Conservation (phyloP, 2,329 filamentous ascomycete species). For the Moelleriella libera region DNA sequence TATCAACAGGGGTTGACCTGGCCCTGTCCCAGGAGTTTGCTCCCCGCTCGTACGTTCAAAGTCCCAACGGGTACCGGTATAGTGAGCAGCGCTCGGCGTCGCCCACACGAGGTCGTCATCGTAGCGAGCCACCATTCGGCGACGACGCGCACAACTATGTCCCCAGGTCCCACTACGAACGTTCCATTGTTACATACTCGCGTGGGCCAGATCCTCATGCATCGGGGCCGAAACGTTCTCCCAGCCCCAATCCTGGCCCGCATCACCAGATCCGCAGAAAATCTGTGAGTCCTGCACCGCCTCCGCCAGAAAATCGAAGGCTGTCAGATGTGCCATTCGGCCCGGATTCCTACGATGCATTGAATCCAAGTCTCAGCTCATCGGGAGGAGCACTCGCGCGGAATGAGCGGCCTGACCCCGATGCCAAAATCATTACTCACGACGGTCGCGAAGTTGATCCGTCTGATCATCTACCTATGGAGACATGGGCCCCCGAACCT, state of each 20-base stretch:
- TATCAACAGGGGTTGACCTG: slow-evolving; percentile 48
- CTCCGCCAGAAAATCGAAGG: slow-evolving; percentile 29
- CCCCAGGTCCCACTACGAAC: slow-evolving; percentile 29
- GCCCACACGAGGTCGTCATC: slow-evolving; percentile 26
- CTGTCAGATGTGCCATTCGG: slow-evolving; percentile 55
- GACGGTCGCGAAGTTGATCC: slow-evolving; percentile 69
- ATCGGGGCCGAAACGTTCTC: slow-evolving; percentile 15
- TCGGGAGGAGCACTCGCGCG: slow-evolving; percentile 14
- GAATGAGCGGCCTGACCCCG: slow-evolving; percentile 31
- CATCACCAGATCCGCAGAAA: slow-evolving; percentile 50
- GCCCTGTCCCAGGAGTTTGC: slow-evolving; percentile 40
- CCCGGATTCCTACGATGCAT: slow-evolving; percentile 60
- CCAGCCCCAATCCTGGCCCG: slow-evolving; percentile 25
- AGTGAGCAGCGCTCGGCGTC: slow-evolving; percentile 16
- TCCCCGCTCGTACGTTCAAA: slow-evolving; percentile 28
- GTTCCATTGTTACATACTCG: slow-evolving; percentile 23
- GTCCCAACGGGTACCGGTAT: slow-evolving; percentile 24
- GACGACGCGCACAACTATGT: slow-evolving; percentile 18
- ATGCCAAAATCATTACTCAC: slow-evolving; percentile 59
- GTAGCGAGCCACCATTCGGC: slow-evolving; percentile 15
- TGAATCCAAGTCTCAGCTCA: slow-evolving; percentile 46
- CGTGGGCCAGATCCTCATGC: slow-evolving; percentile 14
- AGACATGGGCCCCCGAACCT: slow-evolving; percentile 65
- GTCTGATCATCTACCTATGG: slow-evolving; percentile 65
- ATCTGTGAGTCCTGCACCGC: slow-evolving; percentile 59